A percentile compares a stretch with the other conserved stretches of the same genome.
Conservation (phyloP, 1,284 basidiomycete genomes). For the Ceratobasidium sp. region DNA sequence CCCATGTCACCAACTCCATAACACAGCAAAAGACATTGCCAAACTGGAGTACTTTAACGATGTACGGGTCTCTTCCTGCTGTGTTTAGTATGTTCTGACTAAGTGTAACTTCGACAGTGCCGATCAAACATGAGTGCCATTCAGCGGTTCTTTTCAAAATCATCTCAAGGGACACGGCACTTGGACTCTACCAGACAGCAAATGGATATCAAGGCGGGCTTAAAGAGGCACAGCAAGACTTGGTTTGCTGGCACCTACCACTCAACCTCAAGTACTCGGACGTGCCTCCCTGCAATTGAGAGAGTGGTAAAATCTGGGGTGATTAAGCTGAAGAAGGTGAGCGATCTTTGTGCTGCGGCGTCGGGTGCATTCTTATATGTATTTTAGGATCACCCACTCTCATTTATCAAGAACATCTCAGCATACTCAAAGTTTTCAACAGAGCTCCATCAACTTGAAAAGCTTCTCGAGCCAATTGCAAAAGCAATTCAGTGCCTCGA, state of each 20-base stretch:
- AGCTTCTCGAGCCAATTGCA: slow-evolving; percentile 38
- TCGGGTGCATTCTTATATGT: not conserved
- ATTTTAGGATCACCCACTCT: not conserved
- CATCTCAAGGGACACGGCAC: slow-evolving; percentile 51
- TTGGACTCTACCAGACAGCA: slow-evolving; percentile 49
- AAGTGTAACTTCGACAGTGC: not conserved
- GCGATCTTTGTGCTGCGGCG: not conserved
- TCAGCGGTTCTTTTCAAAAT: slow-evolving; percentile 53
- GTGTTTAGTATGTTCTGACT: no score
- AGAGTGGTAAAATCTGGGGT: not conserved
- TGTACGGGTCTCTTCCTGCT: slow-evolving; percentile 29
- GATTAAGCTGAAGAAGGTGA: slow-evolving; percentile 27
- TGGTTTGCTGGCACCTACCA: slow-evolving; percentile 54
- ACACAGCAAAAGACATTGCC: slow-evolving; percentile 55
- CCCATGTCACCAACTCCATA: slow-evolving; percentile 56
- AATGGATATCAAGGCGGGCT: slow-evolving; percentile 50
- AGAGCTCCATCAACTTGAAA: slow-evolving; percentile 23
- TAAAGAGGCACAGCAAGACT: slow-evolving; percentile 56
- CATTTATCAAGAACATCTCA: slow-evolving; percentile 8
- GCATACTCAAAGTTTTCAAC: not conserved
- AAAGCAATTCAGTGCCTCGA: slow-evolving; percentile 44
- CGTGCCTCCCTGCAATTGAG: slow-evolving; percentile 14
- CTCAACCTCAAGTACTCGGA: not conserved
- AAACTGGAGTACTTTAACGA: slow-evolving; percentile 53
- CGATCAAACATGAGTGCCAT: slow-evolving; percentile 46